Conservation (phyloP, 164 flowering plant genomes). For the Tetrastigma voinierianum region DNA sequence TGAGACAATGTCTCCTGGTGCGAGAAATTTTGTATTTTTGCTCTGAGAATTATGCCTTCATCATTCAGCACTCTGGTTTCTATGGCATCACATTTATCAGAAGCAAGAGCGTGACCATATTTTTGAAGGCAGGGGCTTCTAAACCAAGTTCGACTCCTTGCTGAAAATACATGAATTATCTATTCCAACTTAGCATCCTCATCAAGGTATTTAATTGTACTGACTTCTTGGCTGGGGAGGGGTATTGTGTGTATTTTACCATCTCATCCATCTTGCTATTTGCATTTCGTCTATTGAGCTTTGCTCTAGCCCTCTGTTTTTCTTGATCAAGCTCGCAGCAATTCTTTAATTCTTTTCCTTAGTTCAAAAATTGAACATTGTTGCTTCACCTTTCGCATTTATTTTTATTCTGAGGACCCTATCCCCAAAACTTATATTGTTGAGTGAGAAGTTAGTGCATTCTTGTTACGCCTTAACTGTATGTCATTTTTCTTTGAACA, state of each 20-base stretch:
- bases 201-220: constrained; percentile 59
- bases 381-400: no score
- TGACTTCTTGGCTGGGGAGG: neutral
- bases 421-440: no score
- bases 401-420: no score
- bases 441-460: no score
- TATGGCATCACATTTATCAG: constrained; percentile 97
- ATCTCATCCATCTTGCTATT: no score
- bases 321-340: no score
- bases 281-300: no score
- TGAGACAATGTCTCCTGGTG: constrained; percentile 89
- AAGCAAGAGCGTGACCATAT: constrained; percentile 92
- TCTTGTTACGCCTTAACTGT: no score
- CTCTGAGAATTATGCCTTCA: constrained; percentile 94
- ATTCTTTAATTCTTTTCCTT: no score
- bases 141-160: constrained; percentile 88
- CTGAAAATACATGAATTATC: constrained; percentile 80
- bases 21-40: constrained; percentile 91
- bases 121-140: constrained; percentile 86
- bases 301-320: no score
- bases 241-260: neutral
- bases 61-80: constrained; percentile 83
- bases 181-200: constrained; percentile 82
- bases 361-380: no score
- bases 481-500: no score